Percentiles rank a stretch among this genome's conserved stretches.
Evolutionary conservation across 139 green algal genomes (phyloP).

Genomic region (Micractinium sp.): DNA sequence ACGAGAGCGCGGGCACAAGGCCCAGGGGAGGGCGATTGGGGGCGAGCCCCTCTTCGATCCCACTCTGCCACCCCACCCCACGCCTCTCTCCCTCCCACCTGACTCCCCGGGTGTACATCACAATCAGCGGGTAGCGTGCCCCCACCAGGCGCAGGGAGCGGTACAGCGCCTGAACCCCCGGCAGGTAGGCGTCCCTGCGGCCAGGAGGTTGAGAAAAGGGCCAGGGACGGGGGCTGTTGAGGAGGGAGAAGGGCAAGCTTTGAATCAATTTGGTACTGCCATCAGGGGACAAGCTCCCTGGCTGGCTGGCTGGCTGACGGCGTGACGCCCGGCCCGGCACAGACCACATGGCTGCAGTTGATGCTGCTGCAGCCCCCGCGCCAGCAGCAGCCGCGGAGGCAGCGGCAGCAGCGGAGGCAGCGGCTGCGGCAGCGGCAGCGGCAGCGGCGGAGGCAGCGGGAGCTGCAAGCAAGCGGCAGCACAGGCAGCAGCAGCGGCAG

Average conservation of each 20-base stretch:
- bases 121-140: slow-evolving; percentile 16
- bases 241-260: neutral
- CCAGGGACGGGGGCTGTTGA: no score
- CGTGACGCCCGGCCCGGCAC: neutral
- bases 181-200: slow-evolving; percentile 38
- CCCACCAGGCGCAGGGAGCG: slow-evolving; percentile 6
- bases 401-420: no score
- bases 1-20: no score
- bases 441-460: neutral
- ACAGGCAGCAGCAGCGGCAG: neutral
- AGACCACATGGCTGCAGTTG: neutral
- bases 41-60: no score
- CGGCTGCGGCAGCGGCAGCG: no score
- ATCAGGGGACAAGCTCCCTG: neutral
- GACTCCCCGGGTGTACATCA: slow-evolving; percentile 32
- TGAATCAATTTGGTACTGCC: neutral
- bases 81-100: neutral
- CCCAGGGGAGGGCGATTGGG: no score
- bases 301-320: neutral
- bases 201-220: neutral
- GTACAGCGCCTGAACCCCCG: slow-evolving; percentile 33
- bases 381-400: no score
- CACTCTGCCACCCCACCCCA: no score
- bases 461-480: neutral
- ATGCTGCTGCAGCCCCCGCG: neutral